These are phyloP conservation scores for Aschersonia sp. DNA, from an alignment of 2,329 filamentous ascomycete genomes.

Conservation along the genomic window DNA sequence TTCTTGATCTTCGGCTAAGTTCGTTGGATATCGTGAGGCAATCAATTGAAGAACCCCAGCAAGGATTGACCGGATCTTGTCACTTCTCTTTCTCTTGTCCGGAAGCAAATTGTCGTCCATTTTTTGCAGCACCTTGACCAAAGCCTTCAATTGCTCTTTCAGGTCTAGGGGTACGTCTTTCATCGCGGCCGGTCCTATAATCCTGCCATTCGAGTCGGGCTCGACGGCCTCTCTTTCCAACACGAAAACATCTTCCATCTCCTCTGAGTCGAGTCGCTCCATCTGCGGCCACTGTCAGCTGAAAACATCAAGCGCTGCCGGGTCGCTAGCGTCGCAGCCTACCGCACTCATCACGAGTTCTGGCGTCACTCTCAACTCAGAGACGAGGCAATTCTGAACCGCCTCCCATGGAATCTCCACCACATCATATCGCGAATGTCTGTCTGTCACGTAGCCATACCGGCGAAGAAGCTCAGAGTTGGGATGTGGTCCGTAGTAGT, in stretches of 20 bases:
- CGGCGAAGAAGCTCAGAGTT: slow-evolving; percentile 69
- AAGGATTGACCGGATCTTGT: slow-evolving; percentile 26
- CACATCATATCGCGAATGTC: slow-evolving; percentile 67
- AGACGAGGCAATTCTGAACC: slow-evolving; percentile 31
- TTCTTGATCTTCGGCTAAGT: slow-evolving; percentile 22
- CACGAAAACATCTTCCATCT: slow-evolving; percentile 63
- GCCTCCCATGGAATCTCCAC: slow-evolving; percentile 57
- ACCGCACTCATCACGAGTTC: slow-evolving; percentile 27
- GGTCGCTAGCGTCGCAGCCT: slow-evolving; percentile 9
- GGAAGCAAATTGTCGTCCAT: slow-evolving; percentile 24
- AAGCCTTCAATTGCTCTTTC: slow-evolving; percentile 32
- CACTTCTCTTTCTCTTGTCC: slow-evolving; percentile 34
- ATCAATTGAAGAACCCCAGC: slow-evolving; percentile 21
- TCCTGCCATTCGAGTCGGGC: slow-evolving; percentile 31
- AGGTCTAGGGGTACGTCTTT: slow-evolving; percentile 33
- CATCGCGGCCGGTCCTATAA: slow-evolving; percentile 21
- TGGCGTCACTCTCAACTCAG: slow-evolving; percentile 21
- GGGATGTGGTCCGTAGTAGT: slow-evolving; percentile 78
- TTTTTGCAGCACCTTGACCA: slow-evolving; percentile 35
- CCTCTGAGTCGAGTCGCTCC: slow-evolving; percentile 41
- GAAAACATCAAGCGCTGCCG: neutral
- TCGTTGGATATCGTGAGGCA: slow-evolving; percentile 27
- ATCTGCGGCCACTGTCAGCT: slow-evolving; percentile 18
- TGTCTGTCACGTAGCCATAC: slow-evolving; percentile 75
- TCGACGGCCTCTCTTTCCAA: slow-evolving; percentile 41